Base-by-base conservation (phyloP, 306 rosid species). In the Corylus avellana region DNA sequence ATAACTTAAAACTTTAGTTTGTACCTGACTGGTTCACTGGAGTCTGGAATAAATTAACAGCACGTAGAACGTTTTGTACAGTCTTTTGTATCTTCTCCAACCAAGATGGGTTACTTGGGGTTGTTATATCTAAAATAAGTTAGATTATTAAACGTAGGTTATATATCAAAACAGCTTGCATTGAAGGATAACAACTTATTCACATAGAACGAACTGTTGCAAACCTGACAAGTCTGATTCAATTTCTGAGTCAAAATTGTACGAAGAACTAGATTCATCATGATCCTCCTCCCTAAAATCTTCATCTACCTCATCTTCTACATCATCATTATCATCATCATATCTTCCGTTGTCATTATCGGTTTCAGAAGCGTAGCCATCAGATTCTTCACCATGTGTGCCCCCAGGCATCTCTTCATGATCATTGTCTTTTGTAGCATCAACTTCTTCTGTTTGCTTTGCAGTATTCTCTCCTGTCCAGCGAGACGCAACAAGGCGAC, bases 401-500 rank as follows among this genome's bases (percentile, higher is more conserved):
- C 81, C 93, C 61, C 77, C 73, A 17, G 80, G 78, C 75, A 29
- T 62, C 78, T 85, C 86, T 77, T 84, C 86, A 81, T 74, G 82
- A 85, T 71, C 77, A 35, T 55, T 75, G n/a, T 88, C 82, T 66
- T 66, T 77, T 74, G 72, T 66, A 70, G 78, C 69, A 75, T 85
- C 89, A 72, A 80, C 57, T 78, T 87, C 91, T 70, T 74, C 88
- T 12, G 84, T 68, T 85, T 87, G 78, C 82, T 78, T 84, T 25
- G 74, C 85, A 77, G 87, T 75, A 82, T 88, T 86, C 87, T 90
- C 93, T 83, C 96, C 94, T 32, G 98, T 93, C 99, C 99, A 96
- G 29, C 99, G 99, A 72, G 99, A 96, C 86, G 99, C 99, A 87
- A 96, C 94, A 82, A 91, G 97, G 78, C 94, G 94, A 29, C 99